Percentiles rank a stretch among this genome's conserved stretches.
Evolutionary conservation across 2,329 filamentous ascomycete species (phyloP).

Genomic region (Lachnellula subtilissima): DNA sequence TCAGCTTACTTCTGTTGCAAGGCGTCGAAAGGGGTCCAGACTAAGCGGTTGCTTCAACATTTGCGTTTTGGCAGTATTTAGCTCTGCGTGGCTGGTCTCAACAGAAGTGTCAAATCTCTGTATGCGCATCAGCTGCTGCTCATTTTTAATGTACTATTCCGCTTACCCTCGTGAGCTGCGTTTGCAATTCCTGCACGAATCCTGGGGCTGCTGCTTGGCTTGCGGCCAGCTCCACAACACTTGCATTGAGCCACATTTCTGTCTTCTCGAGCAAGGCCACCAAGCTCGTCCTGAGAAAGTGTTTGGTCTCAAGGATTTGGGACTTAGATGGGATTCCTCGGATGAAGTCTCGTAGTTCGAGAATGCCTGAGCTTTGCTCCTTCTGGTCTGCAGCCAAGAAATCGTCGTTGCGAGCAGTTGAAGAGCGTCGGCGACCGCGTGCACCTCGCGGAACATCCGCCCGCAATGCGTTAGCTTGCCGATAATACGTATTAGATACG

Average conservation of each 20-base stretch:
- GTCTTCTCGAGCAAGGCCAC: conserved; percentile 8
- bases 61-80: conserved; percentile 1
- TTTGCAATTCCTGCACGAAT: conserved; percentile 5
- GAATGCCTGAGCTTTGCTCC: conserved; percentile 5
- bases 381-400: conserved; percentile 2
- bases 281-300: conserved; percentile 9
- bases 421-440: neutral
- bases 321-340: conserved; percentile 7
- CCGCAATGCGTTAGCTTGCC: neutral
- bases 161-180: conserved; percentile 5
- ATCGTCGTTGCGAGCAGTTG: neutral
- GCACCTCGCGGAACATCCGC: neutral
- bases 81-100: neutral
- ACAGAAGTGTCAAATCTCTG: conserved; percentile 7
- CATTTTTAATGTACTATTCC: neutral
- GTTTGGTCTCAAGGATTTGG: conserved; percentile 12
- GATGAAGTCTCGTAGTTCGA: conserved; percentile 6
- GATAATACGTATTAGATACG: conserved; percentile 11
- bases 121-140: neutral
- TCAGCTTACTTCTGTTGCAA: conserved; percentile 3
- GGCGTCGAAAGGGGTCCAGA: neutral
- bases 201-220: conserved; percentile 1
- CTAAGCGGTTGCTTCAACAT: conserved; percentile 6
- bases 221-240: neutral
- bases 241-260: conserved; percentile 13